Conservation (phyloP, 306 rosid species). For the Mimosa pudica region DNA sequence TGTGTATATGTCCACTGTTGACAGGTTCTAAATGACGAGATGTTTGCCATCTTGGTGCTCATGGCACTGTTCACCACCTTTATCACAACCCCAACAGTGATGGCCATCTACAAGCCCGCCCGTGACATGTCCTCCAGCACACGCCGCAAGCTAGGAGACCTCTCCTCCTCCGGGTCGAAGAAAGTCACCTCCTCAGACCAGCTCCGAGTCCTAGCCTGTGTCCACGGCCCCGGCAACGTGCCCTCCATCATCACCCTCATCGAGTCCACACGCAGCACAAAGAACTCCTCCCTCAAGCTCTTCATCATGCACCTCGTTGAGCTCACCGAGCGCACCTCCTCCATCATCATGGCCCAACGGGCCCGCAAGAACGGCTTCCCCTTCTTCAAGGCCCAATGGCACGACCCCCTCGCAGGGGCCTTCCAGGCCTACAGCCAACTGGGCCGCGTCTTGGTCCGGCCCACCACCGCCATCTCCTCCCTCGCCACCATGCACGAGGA, state of each 20-base stretch:
- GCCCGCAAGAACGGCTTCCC: constrained; percentile 74
- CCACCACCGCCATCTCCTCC: constrained; percentile 70
- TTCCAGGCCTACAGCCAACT: constrained; percentile 64
- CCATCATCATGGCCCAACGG: constrained; percentile 21
- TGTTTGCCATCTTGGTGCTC: constrained; percentile 77
- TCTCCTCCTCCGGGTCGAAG: neutral
- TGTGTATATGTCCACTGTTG: neutral
- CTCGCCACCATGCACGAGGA: constrained; percentile 80
- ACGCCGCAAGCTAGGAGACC: constrained; percentile 15
- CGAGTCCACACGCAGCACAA: constrained; percentile 1
- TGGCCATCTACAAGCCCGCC: constrained; percentile 74
- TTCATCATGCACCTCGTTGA: constrained; percentile 6
- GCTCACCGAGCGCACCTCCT: constrained; percentile 4
- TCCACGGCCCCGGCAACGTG: constrained; percentile 64
- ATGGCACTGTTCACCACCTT: constrained; percentile 94
- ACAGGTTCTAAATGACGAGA: constrained; percentile 83
- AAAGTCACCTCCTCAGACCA: constrained; percentile 10
- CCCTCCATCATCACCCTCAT: constrained; percentile 62
- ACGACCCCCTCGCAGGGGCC: constrained; percentile 51
- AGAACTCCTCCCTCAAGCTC: constrained; percentile 1
- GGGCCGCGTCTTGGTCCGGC: constrained; percentile 56
- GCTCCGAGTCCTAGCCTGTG: constrained; percentile 72
- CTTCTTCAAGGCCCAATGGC: constrained; percentile 59
- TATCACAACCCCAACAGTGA: constrained; percentile 77
- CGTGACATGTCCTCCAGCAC: constrained; percentile 34